Conservation (phyloP, 2,329 filamentous ascomycete species). For the Cladosporium sp. region DNA sequence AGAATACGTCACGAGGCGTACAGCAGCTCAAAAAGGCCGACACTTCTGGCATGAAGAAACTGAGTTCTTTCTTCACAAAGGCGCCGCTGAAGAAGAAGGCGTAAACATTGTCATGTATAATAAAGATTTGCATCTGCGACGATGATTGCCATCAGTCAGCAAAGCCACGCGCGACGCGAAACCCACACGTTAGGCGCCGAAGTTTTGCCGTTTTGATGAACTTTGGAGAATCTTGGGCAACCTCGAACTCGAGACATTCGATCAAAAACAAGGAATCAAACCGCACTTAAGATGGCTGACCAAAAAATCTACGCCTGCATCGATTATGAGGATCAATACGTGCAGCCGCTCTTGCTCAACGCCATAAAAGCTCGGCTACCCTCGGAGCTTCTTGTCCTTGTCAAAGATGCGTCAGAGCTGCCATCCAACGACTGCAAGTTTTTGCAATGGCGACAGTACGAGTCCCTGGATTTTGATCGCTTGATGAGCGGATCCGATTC, state of each 20-base stretch:
- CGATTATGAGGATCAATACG: conserved; percentile 84
- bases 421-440: conserved; percentile 51
- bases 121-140: neutral
- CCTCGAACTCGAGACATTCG: neutral
- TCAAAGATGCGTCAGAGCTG: conserved; percentile 57
- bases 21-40: conserved; percentile 86
- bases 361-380: conserved; percentile 68
- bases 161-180: neutral
- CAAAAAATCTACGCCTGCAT: conserved; percentile 66
- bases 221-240: neutral
- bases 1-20: conserved; percentile 74
- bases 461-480: conserved; percentile 80
- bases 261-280: neutral
- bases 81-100: conserved; percentile 28
- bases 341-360: conserved; percentile 78
- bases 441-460: conserved; percentile 84
- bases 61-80: conserved; percentile 91
- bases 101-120: neutral
- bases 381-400: conserved; percentile 35
- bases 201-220: neutral
- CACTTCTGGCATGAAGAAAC: conserved; percentile 91
- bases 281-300: conserved; percentile 10
- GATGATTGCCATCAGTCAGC: neutral
- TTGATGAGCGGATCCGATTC: conserved; percentile 62
- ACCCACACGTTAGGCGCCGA: conserved; percentile 2